Evolutionary conservation across 2,329 filamentous ascomycete species (phyloP).

Genomic region (Arthrinium phaeospermum): DNA sequence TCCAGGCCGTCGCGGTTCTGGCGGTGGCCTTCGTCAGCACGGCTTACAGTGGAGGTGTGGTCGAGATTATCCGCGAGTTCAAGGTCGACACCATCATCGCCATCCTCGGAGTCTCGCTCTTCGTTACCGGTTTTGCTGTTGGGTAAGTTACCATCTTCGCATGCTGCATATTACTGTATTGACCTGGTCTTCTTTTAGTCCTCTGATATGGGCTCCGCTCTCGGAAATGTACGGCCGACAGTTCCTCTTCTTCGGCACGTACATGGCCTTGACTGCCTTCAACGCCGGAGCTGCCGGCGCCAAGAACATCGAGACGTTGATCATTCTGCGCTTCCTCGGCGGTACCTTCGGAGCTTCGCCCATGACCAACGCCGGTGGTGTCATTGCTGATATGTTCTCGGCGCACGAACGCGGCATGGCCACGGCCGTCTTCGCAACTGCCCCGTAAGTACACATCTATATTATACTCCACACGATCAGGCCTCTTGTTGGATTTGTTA

Average conservation of each 20-base stretch:
- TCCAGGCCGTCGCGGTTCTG: conserved; percentile 70
- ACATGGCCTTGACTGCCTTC: conserved; percentile 60
- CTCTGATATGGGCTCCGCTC: conserved; percentile 69
- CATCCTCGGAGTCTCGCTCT: conserved; percentile 68
- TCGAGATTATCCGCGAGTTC: conserved; percentile 59
- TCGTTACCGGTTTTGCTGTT: conserved; percentile 66
- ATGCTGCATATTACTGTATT: not conserved
- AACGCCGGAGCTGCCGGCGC: conserved; percentile 61
- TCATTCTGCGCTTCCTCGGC: conserved; percentile 66
- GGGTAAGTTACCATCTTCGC: conserved; percentile 40
- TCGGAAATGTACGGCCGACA: conserved; percentile 66
- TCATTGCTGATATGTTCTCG: conserved; percentile 65
- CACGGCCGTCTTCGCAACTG: conserved; percentile 66
- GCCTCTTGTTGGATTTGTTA: not conserved
- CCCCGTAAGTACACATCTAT: conserved; percentile 23
- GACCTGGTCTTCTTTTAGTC: conserved; percentile 32
- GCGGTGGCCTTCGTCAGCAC: conserved; percentile 71
- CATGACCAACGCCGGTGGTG: conserved; percentile 61
- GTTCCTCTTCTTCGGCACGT: conserved; percentile 60
- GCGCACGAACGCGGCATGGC: conserved; percentile 59
- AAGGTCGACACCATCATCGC: conserved; percentile 50
- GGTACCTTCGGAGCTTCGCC: conserved; percentile 63
- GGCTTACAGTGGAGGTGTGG: conserved; percentile 65
- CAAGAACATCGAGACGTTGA: conserved; percentile 57
- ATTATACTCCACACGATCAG: not conserved